Conservation (phyloP, 768 basidiomycete genomes). For the Sporobolomyces phaffii region DNA sequence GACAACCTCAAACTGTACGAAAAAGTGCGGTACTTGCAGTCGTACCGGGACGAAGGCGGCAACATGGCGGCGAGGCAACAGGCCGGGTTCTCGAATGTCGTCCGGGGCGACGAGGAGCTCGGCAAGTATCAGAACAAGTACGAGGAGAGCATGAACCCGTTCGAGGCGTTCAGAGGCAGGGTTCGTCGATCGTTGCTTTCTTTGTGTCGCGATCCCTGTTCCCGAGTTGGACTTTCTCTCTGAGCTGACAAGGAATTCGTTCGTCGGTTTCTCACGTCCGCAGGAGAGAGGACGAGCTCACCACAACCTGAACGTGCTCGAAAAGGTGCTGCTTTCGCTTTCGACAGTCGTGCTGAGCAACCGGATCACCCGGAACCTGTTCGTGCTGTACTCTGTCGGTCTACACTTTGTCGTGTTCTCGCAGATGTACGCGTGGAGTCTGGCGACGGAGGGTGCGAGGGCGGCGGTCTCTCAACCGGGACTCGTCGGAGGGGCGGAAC, state of each 20-base stretch:
- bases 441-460: not conserved
- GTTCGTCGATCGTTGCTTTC: no score
- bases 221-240: conserved; percentile 3
- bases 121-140: conserved; percentile 85
- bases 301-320: conserved; percentile 81
- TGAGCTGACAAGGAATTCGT: not conserved
- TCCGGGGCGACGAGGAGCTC: conserved; percentile 59
- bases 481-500: not conserved
- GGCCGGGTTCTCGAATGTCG: conserved; percentile 32
- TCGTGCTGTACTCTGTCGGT: conserved; percentile 75
- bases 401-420: conserved; percentile 70
- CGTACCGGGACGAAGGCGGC: conserved; percentile 71
- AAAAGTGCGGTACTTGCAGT: conserved; percentile 98
- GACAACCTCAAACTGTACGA: conserved; percentile 98
- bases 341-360: conserved; percentile 83
- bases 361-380: conserved; percentile 78
- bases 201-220: no score
- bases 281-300: conserved; percentile 95
- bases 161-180: conserved; percentile 91
- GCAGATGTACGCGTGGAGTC: conserved; percentile 22
- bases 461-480: conserved; percentile 1
- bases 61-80: conserved; percentile 53
- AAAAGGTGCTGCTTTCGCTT: conserved; percentile 75
- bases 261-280: not conserved
- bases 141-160: conserved; percentile 96